These are phyloP conservation scores for Phymatotrichopsis omnivora DNA, from an alignment of 2,329 filamentous ascomycete species.

Conservation along the genomic window DNA sequence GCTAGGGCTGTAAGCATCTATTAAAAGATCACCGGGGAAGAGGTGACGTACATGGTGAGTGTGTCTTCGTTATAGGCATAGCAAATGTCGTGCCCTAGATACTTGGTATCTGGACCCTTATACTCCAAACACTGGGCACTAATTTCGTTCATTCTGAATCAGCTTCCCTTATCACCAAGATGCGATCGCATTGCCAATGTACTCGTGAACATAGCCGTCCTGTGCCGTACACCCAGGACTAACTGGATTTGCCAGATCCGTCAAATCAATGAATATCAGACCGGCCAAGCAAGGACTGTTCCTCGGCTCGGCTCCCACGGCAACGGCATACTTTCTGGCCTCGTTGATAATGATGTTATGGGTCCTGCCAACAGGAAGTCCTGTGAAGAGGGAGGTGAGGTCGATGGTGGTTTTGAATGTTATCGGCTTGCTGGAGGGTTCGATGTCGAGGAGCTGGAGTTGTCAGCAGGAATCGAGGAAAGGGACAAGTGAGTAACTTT, in stretches of 20 bases:
- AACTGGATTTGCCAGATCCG: slow-evolving; percentile 44
- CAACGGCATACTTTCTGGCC: slow-evolving; percentile 37
- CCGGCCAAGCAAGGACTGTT: slow-evolving; percentile 43
- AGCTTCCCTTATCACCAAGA: background rate
- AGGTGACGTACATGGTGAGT: slow-evolving; percentile 39
- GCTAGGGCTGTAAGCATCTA: no score
- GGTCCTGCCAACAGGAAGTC: slow-evolving; percentile 37
- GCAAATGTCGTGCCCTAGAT: slow-evolving; percentile 29
- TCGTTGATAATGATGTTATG: slow-evolving; percentile 45
- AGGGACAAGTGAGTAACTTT: no score
- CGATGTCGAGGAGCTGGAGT: slow-evolving; percentile 43
- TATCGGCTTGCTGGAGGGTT: slow-evolving; percentile 39
- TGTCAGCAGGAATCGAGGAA: no score
- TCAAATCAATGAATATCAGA: slow-evolving; percentile 50
- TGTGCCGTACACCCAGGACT: slow-evolving; percentile 45
- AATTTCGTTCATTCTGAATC: background rate
- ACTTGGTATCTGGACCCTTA: slow-evolving; percentile 30
- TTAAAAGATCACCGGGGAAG: no score
- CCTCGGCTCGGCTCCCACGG: slow-evolving; percentile 35
- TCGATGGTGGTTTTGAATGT: slow-evolving; percentile 39
- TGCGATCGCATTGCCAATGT: background rate
- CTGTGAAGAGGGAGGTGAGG: slow-evolving; percentile 36
- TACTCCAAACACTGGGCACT: slow-evolving; percentile 44
- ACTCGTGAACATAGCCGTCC: slow-evolving; percentile 51
- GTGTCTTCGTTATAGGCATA: slow-evolving; percentile 36